Conservation (phyloP, 2,329 filamentous ascomycete genomes). For the Epichloe aotearoae region DNA sequence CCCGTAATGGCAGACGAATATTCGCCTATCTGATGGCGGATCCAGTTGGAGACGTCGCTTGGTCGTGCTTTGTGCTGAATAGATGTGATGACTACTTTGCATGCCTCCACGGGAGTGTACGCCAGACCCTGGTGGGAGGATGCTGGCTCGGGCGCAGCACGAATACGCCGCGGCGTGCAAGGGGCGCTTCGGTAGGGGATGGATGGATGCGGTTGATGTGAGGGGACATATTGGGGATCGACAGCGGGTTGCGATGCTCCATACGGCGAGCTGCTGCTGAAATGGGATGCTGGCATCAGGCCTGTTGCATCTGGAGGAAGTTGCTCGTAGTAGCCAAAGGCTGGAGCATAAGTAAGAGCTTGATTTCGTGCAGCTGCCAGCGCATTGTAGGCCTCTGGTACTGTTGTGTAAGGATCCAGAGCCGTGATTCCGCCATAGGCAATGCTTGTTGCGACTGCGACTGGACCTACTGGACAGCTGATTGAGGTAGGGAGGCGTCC, state of each 20-base stretch:
- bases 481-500: background rate
- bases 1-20: conserved; percentile 9
- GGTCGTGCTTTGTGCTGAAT: conserved; percentile 12
- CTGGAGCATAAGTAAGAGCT: background rate
- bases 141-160: background rate
- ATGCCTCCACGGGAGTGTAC: conserved; percentile 7
- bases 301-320: background rate
- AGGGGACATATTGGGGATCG: background rate
- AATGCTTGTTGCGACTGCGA: background rate
- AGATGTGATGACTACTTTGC: conserved; percentile 14
- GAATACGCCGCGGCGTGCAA: background rate
- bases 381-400: conserved; percentile 3
- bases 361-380: background rate
- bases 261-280: background rate
- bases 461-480: background rate
- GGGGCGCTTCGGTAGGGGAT: background rate
- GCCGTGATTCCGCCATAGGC: background rate
- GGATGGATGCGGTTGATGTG: background rate
- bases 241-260: background rate
- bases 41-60: conserved; percentile 16
- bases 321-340: background rate
- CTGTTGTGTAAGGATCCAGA: background rate
- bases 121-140: conserved; percentile 1
- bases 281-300: background rate
- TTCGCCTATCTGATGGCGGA: conserved; percentile 13